Conservation (phyloP, 139 green algal genomes). For the Pleodorina starrii region DNA sequence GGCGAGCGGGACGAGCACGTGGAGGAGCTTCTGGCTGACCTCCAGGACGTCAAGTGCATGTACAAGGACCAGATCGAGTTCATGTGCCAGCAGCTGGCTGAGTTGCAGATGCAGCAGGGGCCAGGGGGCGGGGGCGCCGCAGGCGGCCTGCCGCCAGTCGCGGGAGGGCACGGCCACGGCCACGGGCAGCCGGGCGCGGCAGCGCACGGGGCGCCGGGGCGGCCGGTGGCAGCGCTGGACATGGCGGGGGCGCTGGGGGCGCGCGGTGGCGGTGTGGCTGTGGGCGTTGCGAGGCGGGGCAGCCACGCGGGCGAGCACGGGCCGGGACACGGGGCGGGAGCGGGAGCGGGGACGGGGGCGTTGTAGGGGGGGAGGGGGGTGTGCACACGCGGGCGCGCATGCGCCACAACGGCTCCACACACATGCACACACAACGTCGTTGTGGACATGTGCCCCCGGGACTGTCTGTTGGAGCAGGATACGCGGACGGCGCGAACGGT, state of each 20-base stretch:
- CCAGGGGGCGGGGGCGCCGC: not conserved
- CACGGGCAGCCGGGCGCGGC: not conserved
- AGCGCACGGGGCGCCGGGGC: not conserved
- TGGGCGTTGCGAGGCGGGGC: not conserved
- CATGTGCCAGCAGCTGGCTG: conserved; percentile 70
- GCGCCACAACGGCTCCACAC: no score
- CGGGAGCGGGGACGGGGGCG: not conserved
- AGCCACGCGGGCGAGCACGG: not conserved
- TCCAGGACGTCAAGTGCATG: conserved; percentile 88
- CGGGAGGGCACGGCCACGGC: conserved; percentile 17
- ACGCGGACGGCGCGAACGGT: no score
- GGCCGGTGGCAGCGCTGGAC: not conserved
- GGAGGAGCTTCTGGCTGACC: conserved; percentile 89
- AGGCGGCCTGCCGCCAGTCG: no score
- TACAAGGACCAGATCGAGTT: conserved; percentile 92
- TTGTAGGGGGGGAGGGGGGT: no score
- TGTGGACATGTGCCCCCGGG: no score
- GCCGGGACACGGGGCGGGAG: no score
- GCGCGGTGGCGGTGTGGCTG: no score
- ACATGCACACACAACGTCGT: no score
- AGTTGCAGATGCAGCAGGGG: conserved; percentile 42
- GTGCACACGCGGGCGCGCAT: no score
- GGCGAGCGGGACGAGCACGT: conserved; percentile 86
- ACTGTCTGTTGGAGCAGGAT: no score
- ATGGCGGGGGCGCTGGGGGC: not conserved